Percentiles rank a stretch among this genome's conserved stretches.
These are phyloP conservation scores for Ganoderma lucidum DNA, from an alignment of 1,284 basidiomycete species.

Conservation along the genomic window DNA sequence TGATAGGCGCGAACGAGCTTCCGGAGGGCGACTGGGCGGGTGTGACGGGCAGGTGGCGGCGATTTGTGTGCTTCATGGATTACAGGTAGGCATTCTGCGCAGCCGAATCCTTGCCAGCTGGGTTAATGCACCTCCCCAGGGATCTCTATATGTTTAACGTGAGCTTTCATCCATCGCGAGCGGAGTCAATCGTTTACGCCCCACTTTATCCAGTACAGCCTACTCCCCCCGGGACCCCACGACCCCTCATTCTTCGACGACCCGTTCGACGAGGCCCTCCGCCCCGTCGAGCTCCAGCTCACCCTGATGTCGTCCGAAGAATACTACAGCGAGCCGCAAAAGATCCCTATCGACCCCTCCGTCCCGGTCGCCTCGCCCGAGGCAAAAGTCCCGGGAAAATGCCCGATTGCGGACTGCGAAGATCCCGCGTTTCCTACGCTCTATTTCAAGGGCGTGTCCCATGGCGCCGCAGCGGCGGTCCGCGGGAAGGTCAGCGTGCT, in stretches of 20 bases:
- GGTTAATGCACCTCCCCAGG: slow-evolving; percentile 12
- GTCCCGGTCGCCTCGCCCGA: background rate
- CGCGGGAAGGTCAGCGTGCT: slow-evolving; percentile 66
- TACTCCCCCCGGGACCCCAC: slow-evolving; percentile 47
- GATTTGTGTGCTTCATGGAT: slow-evolving; percentile 79
- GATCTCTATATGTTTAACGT: slow-evolving; percentile 62
- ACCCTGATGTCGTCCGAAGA: slow-evolving; percentile 48
- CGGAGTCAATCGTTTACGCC: background rate
- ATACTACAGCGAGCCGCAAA: slow-evolving; percentile 29
- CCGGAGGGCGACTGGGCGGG: slow-evolving; percentile 69
- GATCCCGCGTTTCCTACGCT: slow-evolving; percentile 53
- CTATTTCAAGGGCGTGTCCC: slow-evolving; percentile 61
- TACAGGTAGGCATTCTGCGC: slow-evolving; percentile 57
- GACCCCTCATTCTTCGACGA: slow-evolving; percentile 63
- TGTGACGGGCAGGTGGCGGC: slow-evolving; percentile 71
- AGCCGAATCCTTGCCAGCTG: background rate
- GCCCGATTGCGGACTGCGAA: slow-evolving; percentile 30
- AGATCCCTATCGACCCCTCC: slow-evolving; percentile 19
- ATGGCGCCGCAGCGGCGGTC: slow-evolving; percentile 48
- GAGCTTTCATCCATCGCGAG: slow-evolving; percentile 29
- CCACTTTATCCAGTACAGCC: slow-evolving; percentile 43
- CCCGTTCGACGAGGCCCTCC: slow-evolving; percentile 67
- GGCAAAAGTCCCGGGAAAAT: background rate
- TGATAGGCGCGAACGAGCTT: slow-evolving; percentile 47
- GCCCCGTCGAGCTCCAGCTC: slow-evolving; percentile 66